phyloP scores from a whole-genome alignment of 306 rosid species.

The Trifolium dubium region DNA sequence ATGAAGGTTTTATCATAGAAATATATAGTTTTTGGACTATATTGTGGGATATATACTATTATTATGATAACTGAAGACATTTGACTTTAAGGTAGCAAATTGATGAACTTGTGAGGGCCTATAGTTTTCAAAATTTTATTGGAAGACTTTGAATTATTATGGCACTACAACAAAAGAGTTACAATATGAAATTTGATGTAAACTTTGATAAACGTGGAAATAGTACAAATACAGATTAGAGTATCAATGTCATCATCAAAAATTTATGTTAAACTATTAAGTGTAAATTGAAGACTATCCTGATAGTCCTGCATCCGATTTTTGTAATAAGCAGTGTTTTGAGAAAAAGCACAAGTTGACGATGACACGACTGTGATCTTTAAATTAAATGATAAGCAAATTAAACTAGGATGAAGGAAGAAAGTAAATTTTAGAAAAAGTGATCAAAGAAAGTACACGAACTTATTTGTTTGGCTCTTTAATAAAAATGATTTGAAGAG shows the following conservation, averaged over 20 bases:
- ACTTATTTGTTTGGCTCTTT: not conserved
- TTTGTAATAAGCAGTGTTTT: not conserved
- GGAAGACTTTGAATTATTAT: not conserved
- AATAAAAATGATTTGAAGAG: not conserved
- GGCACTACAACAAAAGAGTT: not conserved
- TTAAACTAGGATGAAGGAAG: too few relatives aligned
- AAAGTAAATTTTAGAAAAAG: too few relatives aligned
- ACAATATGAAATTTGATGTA: not conserved
- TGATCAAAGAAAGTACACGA: not conserved
- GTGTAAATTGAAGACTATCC: not conserved
- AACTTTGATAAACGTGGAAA: not conserved
- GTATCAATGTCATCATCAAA: too few relatives aligned
- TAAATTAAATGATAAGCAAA: too few relatives aligned
- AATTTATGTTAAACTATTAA: not conserved
- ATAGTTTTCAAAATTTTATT: not conserved
- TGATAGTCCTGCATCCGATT: not conserved
- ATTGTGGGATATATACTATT: too few relatives aligned
- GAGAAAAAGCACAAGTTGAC: not conserved
- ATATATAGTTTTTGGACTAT: too few relatives aligned
- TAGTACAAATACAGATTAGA: too few relatives aligned
- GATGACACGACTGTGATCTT: not conserved
- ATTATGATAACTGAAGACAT: not conserved
- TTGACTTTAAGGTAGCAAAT: conserved; percentile 8
- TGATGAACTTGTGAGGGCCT: not conserved
- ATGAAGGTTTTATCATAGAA: too few relatives aligned